These are phyloP conservation scores for Sclerotinia subarctica DNA, from an alignment of 2,329 filamentous ascomycete species.

Conservation along the genomic window DNA sequence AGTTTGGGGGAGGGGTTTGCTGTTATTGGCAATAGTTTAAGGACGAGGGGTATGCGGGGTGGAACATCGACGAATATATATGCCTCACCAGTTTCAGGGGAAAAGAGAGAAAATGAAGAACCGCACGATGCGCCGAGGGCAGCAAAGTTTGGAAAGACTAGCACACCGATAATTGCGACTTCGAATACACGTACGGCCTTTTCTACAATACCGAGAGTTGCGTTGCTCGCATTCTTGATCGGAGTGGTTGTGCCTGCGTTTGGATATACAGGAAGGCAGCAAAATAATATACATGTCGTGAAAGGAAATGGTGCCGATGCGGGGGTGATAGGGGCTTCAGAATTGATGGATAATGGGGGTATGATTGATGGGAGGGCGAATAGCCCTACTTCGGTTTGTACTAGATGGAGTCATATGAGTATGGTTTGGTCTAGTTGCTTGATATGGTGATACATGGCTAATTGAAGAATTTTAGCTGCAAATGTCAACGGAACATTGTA, in stretches of 20 bases:
- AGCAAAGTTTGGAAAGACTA: slow-evolving; percentile 34
- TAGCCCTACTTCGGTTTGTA: slow-evolving; percentile 57
- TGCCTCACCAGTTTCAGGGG: background rate
- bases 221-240: slow-evolving; percentile 50
- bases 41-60: background rate
- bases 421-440: slow-evolving; percentile 26
- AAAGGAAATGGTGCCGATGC: slow-evolving; percentile 44
- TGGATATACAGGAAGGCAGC: slow-evolving; percentile 42
- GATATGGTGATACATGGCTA: background rate
- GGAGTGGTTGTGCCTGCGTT: slow-evolving; percentile 50
- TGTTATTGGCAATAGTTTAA: background rate
- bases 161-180: slow-evolving; percentile 42
- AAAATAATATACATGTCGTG: slow-evolving; percentile 39
- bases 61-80: background rate
- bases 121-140: background rate
- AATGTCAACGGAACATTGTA: slow-evolving; percentile 73
- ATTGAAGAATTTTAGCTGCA: slow-evolving; percentile 44
- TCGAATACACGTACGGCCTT: slow-evolving; percentile 45
- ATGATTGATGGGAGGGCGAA: slow-evolving; percentile 43
- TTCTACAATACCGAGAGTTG: slow-evolving; percentile 45
- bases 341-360: slow-evolving; percentile 35
- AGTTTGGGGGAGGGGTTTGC: background rate
- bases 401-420: slow-evolving; percentile 65
- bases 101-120: background rate
- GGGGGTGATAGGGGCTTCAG: slow-evolving; percentile 42